phyloP scores from a whole-genome alignment of 768 basidiomycete species.

The Dendrothele bispora region DNA sequence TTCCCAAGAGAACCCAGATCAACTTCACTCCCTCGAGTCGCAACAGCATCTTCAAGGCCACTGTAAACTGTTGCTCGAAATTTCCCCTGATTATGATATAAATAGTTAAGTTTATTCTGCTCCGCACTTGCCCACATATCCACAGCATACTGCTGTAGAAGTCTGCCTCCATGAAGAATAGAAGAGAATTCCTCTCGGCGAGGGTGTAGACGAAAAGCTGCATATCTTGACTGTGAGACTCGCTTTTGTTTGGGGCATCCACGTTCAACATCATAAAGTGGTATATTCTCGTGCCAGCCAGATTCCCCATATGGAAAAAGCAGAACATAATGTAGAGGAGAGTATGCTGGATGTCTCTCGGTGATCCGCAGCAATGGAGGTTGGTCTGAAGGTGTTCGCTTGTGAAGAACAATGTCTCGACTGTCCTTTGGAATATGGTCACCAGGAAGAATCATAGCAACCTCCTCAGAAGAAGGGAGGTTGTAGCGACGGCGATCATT shows the following conservation, averaged over 20 bases:
- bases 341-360: constrained; percentile 35
- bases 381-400: constrained; percentile 11
- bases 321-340: constrained; percentile 41
- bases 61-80: constrained; percentile 34
- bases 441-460: constrained; percentile 42
- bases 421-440: constrained; percentile 14
- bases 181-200: constrained; percentile 20
- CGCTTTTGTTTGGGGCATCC: not conserved
- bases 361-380: constrained; percentile 27
- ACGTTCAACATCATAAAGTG: not conserved
- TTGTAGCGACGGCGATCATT: constrained; percentile 40
- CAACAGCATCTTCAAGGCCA: constrained; percentile 30
- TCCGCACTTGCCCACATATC: constrained; percentile 42
- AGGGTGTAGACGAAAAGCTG: constrained; percentile 28
- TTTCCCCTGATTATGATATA: constrained; percentile 28
- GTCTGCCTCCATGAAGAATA: constrained; percentile 29
- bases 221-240: constrained; percentile 24
- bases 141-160: constrained; percentile 39
- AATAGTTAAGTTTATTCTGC: constrained; percentile 32
- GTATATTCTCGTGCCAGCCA: constrained; percentile 35
- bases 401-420: constrained; percentile 34
- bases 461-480: constrained; percentile 39
- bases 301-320: constrained; percentile 39
- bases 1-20: constrained; percentile 31
- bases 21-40: constrained; percentile 15